Conservation (phyloP, 2,329 filamentous ascomycete genomes). For the Sclerotinia borealis region DNA sequence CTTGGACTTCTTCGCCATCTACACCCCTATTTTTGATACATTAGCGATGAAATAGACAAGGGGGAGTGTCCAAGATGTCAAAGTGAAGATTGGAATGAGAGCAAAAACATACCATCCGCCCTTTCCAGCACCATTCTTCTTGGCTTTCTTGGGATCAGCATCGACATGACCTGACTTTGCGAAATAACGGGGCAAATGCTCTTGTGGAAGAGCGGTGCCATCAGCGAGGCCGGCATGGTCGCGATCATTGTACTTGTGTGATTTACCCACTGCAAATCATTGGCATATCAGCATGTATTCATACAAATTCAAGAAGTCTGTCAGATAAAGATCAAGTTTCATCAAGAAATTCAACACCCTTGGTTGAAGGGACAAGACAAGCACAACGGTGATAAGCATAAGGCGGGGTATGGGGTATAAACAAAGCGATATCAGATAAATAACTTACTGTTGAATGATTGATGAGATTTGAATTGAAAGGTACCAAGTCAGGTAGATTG, state of each 20-base stretch:
- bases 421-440: background rate
- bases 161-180: slow-evolving; percentile 79
- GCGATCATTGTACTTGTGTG: slow-evolving; percentile 92
- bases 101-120: slow-evolving; percentile 74
- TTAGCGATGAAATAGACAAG: slow-evolving; percentile 9
- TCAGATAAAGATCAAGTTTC: slow-evolving; percentile 8
- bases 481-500: background rate
- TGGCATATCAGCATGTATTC: slow-evolving; percentile 16
- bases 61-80: background rate
- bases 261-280: slow-evolving; percentile 75
- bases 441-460: slow-evolving; percentile 13
- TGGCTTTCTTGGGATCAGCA: slow-evolving; percentile 83
- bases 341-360: background rate
- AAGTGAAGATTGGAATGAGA: background rate
- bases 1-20: slow-evolving; percentile 75
- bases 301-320: background rate
- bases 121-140: slow-evolving; percentile 92
- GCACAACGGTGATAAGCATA: background rate
- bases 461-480: slow-evolving; percentile 8
- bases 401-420: slow-evolving; percentile 10
- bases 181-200: slow-evolving; percentile 86
- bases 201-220: slow-evolving; percentile 58
- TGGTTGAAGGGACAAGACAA: slow-evolving; percentile 21
- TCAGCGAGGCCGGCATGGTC: slow-evolving; percentile 74
- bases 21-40: slow-evolving; percentile 59